Base-by-base conservation (phyloP, 2,329 filamentous ascomycete genomes). In the Grosmannia clavigera region DNA sequence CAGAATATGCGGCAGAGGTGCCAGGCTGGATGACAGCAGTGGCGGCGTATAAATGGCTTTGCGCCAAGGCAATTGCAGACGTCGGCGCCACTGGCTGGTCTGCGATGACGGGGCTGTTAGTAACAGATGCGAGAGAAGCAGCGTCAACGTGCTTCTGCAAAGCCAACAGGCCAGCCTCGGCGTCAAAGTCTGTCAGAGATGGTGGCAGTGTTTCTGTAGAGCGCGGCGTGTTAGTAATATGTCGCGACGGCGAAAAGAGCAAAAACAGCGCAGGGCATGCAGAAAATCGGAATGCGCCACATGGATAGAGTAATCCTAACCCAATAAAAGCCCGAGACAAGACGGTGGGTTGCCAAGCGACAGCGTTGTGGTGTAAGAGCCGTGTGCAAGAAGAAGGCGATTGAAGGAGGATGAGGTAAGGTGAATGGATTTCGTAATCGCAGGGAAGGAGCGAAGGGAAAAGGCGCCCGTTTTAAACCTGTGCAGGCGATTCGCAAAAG, bases 391-490 rank as follows among this genome's bases (percentile, higher is more conserved):
- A 53, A 57, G 48, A 43, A 35, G 33, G 35, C 35, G 53, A 54
- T 52, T 40, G 59, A 40, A 54, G 35, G 33, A 65, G 60, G 59
- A 65, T 65, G 63, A 64, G 61, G 64, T 64, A 64, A 65, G 63
- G 59, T 56, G 56, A 46, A 19, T 52, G 54, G 64, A 63, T 65
- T 65, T 65, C 63, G 61, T 65, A 65, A 65, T 63, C 63, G 62
- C 54, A 50, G 51, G 25, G 40, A 56, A 55, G 54, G 58, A 46
- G 58, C 48, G 43, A 33, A 55, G 55, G 60, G 58, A 57, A 55
- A 25, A 38, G 57, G 55, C 38, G 61, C 53, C 58, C 57, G 57
- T 64, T 64, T 65, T 65, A 63, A 64, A 59, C 29, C 57, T 56
- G 57, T 31, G 53, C 58, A 59, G 59, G 57, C 48, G 55, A 57